Conservation (phyloP, 106 monocot species). For the Acorus gramineus region DNA sequence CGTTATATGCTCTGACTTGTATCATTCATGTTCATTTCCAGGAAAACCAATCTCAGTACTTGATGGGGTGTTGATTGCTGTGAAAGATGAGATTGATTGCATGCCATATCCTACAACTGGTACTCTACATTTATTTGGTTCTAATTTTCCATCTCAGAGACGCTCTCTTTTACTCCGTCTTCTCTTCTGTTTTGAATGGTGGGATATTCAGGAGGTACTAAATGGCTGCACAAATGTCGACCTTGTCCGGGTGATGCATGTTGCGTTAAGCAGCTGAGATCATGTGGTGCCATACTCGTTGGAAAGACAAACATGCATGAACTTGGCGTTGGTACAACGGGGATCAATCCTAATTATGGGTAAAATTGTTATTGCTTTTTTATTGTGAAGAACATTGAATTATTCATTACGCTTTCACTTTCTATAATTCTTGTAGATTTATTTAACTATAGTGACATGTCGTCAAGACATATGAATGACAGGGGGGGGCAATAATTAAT, state of each 20-base stretch:
- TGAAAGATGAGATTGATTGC: slow-evolving; percentile 95
- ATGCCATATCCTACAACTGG: slow-evolving; percentile 87
- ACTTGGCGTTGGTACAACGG: slow-evolving; percentile 84
- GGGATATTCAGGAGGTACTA: slow-evolving; percentile 53
- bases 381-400: background rate
- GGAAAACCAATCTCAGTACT: slow-evolving; percentile 64
- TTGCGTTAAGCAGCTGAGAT: slow-evolving; percentile 59
- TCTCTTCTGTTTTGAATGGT: background rate
- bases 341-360: slow-evolving; percentile 95
- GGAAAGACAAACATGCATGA: slow-evolving; percentile 99
- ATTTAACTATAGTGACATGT: background rate
- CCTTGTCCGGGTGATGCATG: slow-evolving; percentile 50
- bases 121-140: slow-evolving; percentile 9
- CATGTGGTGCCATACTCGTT: slow-evolving; percentile 82
- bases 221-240: slow-evolving; percentile 69
- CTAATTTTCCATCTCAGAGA: background rate
- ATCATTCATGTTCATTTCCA: slow-evolving; percentile 9
- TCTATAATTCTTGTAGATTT: background rate
- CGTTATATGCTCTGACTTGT: too few relatives aligned
- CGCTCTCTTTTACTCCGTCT: background rate
- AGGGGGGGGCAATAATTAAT: background rate
- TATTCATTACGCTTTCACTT: background rate
- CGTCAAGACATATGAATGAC: too few relatives aligned
- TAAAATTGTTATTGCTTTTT: slow-evolving; percentile 4
- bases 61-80: slow-evolving; percentile 71